phyloP scores from a whole-genome alignment of 1,284 basidiomycete genomes.

The Ganoderma boninense region DNA sequence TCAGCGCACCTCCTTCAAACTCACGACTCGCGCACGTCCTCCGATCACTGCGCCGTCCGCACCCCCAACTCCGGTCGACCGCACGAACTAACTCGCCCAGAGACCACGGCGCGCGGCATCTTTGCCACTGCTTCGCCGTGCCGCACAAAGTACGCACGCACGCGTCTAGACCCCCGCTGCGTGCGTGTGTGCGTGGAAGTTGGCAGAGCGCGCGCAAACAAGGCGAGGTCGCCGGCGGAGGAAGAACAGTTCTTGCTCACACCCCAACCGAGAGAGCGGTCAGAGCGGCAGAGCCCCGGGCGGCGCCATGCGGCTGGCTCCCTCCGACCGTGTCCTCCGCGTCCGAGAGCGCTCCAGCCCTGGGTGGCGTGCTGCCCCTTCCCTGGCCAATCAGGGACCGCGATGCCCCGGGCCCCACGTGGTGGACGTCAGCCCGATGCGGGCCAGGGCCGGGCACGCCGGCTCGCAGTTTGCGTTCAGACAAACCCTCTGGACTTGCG shows the following conservation, averaged over 20 bases:
- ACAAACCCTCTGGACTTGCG: no score
- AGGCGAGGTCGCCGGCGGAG: not conserved
- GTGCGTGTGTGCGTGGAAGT: no score
- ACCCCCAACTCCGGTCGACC: no score
- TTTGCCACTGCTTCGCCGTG: not conserved
- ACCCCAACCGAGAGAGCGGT: no score
- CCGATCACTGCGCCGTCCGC: not conserved
- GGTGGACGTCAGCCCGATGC: constrained; percentile 11
- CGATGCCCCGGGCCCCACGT: not conserved
- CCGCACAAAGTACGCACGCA: not conserved
- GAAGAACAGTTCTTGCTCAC: no score
- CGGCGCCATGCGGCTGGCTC: constrained; percentile 1
- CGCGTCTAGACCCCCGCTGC: not conserved
- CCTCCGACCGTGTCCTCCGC: not conserved
- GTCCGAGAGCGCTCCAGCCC: constrained; percentile 29
- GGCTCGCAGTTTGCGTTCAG: no score
- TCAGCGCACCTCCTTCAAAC: not conserved
- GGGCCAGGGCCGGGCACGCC: constrained; percentile 7
- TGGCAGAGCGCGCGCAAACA: no score
- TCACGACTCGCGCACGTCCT: not conserved
- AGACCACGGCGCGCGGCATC: no score
- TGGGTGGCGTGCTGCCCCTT: constrained; percentile 26
- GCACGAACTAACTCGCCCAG: no score
- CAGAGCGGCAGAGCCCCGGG: no score
- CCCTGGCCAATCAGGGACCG: constrained; percentile 21